phyloP scores from a whole-genome alignment of 2,329 filamentous ascomycete genomes.

The Keithomyces neogunnii region DNA sequence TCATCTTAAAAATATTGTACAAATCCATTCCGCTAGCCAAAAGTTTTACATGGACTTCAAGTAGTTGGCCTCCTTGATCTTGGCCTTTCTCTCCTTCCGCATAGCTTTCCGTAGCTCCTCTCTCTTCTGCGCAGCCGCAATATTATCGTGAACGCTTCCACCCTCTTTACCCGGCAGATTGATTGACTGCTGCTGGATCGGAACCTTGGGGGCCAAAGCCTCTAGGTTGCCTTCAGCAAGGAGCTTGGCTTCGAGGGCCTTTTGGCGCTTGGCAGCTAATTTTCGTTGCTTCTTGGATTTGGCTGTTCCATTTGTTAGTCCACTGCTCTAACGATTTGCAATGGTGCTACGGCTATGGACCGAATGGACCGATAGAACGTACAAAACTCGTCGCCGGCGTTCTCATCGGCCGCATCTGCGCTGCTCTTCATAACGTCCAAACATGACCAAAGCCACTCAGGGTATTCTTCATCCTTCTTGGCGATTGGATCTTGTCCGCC shows the following conservation, averaged over 20 bases:
- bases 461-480: conserved; percentile 66
- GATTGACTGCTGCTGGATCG: conserved; percentile 68
- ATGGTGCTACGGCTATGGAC: neutral
- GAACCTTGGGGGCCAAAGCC: conserved; percentile 59
- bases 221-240: conserved; percentile 58
- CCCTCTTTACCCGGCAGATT: conserved; percentile 53
- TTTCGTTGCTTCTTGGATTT: conserved; percentile 79
- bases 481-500: conserved; percentile 65
- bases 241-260: conserved; percentile 47
- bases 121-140: conserved; percentile 42
- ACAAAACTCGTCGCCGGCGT: conserved; percentile 73
- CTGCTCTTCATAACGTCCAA: conserved; percentile 52
- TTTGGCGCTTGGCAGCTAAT: conserved; percentile 57
- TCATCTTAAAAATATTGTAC: conserved; percentile 16
- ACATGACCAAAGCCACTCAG: conserved; percentile 70
- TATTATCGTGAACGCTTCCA: conserved; percentile 33
- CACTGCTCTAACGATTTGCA: neutral
- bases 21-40: conserved; percentile 2
- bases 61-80: conserved; percentile 82
- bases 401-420: conserved; percentile 39
- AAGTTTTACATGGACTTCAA: conserved; percentile 63
- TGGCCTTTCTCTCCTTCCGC: conserved; percentile 64
- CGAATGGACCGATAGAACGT: conserved; percentile 26
- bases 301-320: conserved; percentile 35
- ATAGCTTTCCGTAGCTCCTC: conserved; percentile 60